Base-by-base conservation (phyloP, 192 early-diverging fungal species). In the Rhizophagus clarus region DNA sequence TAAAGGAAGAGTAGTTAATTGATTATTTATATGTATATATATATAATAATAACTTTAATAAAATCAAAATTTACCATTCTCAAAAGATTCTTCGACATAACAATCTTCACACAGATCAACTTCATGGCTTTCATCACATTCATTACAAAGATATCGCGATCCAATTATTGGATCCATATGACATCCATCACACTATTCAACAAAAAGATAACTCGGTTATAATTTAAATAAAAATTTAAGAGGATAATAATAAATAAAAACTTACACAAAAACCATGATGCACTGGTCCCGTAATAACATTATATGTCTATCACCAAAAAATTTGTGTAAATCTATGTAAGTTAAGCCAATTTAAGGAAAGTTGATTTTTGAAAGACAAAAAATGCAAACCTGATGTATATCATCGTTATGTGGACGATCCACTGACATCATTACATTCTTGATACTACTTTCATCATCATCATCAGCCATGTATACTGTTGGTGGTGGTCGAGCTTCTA, bases 41-140 rank as follows among this genome's bases (percentile, higher is more conserved):
- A 67, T 34, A 67, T 34, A 34, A 67, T 0, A 66, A 66, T 28
- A 66, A 28, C 17, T 68, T 8, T 15, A 15, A 29, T 20, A 17
- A 20, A 32, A 32, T 32, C 29, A 20, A 68, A 68, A 40, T 40
- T 68, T 68, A 73, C 72, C 72, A 51, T 51, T 73, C n/a, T 73
- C 72, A 29, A 73, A 73, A 24, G 26, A 29, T 26, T 24, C 72
- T 15, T 45, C 49, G 14, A 29, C 42, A 37, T 31, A 49, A 56
- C 93, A 94, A 42, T 87, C 87, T 37, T 90, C 90, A 76, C 93
- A 94, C 61, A 94, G 64, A 83, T 93, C 93, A 22, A 92, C 89
- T 45, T 90, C 85, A 74, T 89, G 88, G 20, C 86, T 85, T 9
- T 87, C 85, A 31, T 87, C 88, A 80, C 93, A 94, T 29, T 90